Conservation (phyloP, 768 basidiomycete species). For the Tremella fuciformis region DNA sequence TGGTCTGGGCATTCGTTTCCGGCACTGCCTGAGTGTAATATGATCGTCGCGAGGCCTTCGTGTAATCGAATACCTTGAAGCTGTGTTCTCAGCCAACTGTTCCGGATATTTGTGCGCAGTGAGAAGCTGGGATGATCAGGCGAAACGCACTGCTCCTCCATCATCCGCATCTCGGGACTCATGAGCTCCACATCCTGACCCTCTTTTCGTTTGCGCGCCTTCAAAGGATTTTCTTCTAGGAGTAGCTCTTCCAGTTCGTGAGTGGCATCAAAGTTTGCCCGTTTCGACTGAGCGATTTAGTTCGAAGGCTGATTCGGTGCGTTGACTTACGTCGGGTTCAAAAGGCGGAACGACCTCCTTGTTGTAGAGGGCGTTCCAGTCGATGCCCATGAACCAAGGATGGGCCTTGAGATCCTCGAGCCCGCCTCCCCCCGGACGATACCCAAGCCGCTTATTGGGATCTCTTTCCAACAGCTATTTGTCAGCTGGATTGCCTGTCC, state of each 20-base stretch:
- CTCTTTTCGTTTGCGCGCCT: constrained; percentile 86
- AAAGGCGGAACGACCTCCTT: constrained; percentile 72
- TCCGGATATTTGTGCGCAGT: not conserved
- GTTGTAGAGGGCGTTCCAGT: constrained; percentile 73
- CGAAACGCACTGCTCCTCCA: constrained; percentile 87
- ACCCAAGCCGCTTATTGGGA: constrained; percentile 72
- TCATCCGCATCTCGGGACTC: constrained; percentile 87
- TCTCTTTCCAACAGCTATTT: constrained; percentile 82
- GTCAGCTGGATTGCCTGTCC: constrained; percentile 9
- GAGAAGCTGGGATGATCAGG: not conserved
- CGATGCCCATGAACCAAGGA: constrained; percentile 76
- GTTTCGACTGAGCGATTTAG: constrained; percentile 69
- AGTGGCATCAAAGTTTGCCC: constrained; percentile 98
- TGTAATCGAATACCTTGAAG: constrained; percentile 88
- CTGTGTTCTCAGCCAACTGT: constrained; percentile 54
- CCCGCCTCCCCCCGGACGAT: constrained; percentile 70
- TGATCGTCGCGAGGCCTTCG: constrained; percentile 82
- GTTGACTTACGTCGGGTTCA: constrained; percentile 77
- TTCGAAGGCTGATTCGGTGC: not conserved
- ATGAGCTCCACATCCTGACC: constrained; percentile 82
- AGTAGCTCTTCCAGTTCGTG: constrained; percentile 95
- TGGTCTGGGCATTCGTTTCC: constrained; percentile 13
- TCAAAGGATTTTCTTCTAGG: constrained; percentile 93
- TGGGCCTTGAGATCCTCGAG: constrained; percentile 74
- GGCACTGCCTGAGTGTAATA: constrained; percentile 70